Conservation (phyloP, 2,329 filamentous ascomycete genomes). For the Diaporthe citri region DNA sequence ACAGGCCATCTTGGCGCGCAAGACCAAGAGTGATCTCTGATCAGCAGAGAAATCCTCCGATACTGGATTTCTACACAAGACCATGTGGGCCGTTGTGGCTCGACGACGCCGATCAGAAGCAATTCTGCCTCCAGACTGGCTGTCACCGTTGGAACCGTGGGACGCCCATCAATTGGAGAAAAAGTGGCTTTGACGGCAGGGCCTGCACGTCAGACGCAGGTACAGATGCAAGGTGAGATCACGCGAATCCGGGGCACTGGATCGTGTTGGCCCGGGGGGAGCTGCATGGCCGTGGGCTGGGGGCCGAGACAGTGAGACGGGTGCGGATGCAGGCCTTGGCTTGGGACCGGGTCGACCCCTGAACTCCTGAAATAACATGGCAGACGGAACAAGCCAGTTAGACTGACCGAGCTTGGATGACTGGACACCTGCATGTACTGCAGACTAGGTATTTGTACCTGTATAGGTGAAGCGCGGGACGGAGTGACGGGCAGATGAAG, state of each 20-base stretch:
- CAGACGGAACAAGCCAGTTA: neutral
- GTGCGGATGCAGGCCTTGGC: slow-evolving; percentile 24
- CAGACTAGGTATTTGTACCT: neutral
- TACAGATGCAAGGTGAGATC: slow-evolving; percentile 27
- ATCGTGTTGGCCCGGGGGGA: neutral
- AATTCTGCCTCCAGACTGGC: neutral
- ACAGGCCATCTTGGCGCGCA: neutral
- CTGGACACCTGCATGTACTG: neutral
- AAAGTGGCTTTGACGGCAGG: slow-evolving; percentile 4
- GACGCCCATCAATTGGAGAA: too few relatives aligned
- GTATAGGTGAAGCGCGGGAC: neutral
- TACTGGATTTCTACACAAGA: neutral
- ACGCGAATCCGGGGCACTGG: slow-evolving; percentile 24
- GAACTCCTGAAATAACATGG: slow-evolving; percentile 18
- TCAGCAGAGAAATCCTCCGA: slow-evolving; percentile 21
- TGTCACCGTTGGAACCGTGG: neutral
- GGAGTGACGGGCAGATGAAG: slow-evolving; percentile 1
- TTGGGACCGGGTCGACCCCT: slow-evolving; percentile 17
- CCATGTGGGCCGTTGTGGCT: slow-evolving; percentile 15
- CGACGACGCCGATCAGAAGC: slow-evolving; percentile 15
- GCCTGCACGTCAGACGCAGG: slow-evolving; percentile 29
- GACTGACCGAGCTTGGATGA: neutral
- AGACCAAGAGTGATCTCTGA: neutral
- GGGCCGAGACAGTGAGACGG: slow-evolving; percentile 18
- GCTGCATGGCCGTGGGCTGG: neutral